Evolutionary conservation across 164 flowering plant species (phyloP).

Genomic region (Annona squamosa): DNA sequence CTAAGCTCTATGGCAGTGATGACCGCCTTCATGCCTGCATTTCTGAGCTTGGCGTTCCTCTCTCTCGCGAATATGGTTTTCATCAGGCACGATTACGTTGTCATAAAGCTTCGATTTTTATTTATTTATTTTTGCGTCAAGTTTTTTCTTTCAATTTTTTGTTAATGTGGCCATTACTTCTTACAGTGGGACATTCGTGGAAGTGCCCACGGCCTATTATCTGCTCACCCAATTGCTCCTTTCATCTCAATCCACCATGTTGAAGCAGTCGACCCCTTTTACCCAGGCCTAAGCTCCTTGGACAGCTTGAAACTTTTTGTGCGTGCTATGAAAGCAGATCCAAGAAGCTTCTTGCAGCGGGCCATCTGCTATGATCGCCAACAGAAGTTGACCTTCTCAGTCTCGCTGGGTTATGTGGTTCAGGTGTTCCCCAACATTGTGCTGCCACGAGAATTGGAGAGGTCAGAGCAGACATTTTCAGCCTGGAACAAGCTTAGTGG

Average conservation of each 20-base stretch:
- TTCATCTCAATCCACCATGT: conserved; percentile 60
- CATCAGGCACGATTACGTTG: conserved; percentile 42
- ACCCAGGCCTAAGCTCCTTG: conserved; percentile 42
- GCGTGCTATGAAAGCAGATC: conserved; percentile 39
- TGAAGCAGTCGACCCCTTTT: conserved; percentile 53
- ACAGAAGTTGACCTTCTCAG: conserved; percentile 35
- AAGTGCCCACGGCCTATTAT: conserved; percentile 46
- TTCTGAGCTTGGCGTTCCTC: conserved; percentile 54
- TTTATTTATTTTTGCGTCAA: too few relatives aligned
- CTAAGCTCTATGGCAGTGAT: conserved; percentile 55
- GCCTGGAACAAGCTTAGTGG: conserved; percentile 48
- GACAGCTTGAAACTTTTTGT: conserved; percentile 45
- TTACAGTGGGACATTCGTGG: conserved; percentile 61
- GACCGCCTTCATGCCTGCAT: conserved; percentile 70
- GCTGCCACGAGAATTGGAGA: conserved; percentile 50
- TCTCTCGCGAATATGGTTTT: conserved; percentile 50
- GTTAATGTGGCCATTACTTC: not conserved
- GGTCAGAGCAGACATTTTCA: conserved; percentile 47
- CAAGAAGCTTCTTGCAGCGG: conserved; percentile 49
- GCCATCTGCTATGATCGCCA: conserved; percentile 49
- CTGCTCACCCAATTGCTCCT: conserved; percentile 59
- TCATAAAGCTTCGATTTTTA: not conserved
- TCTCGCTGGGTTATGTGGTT: conserved; percentile 54
- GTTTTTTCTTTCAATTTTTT: not conserved
- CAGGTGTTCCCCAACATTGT: conserved; percentile 55